Base-by-base conservation (phyloP, 768 basidiomycete genomes). In the Boletales sp. region DNA sequence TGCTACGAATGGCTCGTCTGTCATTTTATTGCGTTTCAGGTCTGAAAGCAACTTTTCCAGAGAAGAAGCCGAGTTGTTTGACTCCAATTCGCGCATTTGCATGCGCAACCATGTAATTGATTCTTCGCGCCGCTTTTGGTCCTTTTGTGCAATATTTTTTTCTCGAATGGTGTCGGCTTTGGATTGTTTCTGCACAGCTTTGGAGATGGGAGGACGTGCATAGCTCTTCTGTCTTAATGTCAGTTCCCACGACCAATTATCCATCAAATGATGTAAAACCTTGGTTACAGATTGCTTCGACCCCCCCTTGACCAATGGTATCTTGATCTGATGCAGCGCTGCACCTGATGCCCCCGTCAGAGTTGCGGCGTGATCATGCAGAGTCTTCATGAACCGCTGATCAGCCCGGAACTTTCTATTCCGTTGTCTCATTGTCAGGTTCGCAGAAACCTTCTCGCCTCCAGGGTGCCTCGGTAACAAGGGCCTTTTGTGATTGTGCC, bases 271-370 rank as follows among this genome's bases (percentile, higher is more conserved):
- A 44, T 18, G 14, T 9, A 19, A 48, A 41, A 61, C 60, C 54
- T 61, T 67, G 2, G 49, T 21, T 25, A 28, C 13, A 8, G 21
- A 32, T 34, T 41, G 58, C 36, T 35, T 47, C n/a, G 58, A 38
- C 4, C 32, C 31, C 14, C 58, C 58, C 11, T 72, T 63, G 9
- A 73, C 74, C 2, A 74, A 56, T 1, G 72, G 68, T 50, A 87
- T 86, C n/a, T 75, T 69, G 31, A 81, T 74, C 45, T 75, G 76
- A 57, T 79, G 70, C 25, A 87, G 65, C 8, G 64, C 63, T 2
- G 69, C 72, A 2, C 86, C 86, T 0, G 72, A 73, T 6, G 84
- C 83, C 0, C 86, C 86, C 0, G 81, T 83, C 49, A 87, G 61
- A 1, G 83, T 84, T 35, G 75, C 77, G 10, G 86, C 84, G 39